Conservation (phyloP, 768 basidiomycete genomes). For the Termitomyces sp. region DNA sequence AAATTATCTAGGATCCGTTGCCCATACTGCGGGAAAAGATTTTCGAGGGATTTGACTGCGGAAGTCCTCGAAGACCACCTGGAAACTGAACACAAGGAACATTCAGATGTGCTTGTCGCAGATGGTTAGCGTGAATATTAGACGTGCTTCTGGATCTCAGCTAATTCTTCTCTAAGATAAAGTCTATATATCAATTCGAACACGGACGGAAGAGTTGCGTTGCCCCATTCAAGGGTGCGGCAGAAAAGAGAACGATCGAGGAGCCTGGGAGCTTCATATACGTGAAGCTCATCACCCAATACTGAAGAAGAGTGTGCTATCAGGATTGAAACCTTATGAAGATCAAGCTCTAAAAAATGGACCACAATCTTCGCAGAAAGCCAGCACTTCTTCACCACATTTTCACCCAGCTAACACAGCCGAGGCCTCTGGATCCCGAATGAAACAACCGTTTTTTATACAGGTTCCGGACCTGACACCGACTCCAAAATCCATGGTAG, state of each 20-base stretch:
- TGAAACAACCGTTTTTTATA: neutral
- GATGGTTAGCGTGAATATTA: neutral
- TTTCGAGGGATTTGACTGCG: neutral
- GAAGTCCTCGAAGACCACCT: neutral
- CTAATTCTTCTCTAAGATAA: neutral
- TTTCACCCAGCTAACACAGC: neutral
- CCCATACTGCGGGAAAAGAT: neutral
- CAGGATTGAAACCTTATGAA: neutral
- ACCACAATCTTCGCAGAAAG: too few relatives aligned
- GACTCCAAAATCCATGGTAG: neutral
- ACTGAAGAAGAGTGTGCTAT: neutral
- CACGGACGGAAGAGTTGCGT: accelerated
- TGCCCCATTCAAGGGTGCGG: neutral
- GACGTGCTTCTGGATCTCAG: neutral
- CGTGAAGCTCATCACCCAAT: neutral
- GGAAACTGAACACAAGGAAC: neutral
- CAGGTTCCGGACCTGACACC: neutral
- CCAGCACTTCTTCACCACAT: neutral
- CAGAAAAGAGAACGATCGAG: neutral
- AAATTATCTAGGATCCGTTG: neutral
- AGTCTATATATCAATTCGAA: neutral
- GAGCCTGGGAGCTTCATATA: neutral
- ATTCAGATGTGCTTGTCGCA: neutral
- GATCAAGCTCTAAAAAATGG: neutral
- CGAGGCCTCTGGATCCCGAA: neutral